These are phyloP conservation scores for Endoconidiophora polonica DNA, from an alignment of 2,329 filamentous ascomycete species.

Conservation along the genomic window DNA sequence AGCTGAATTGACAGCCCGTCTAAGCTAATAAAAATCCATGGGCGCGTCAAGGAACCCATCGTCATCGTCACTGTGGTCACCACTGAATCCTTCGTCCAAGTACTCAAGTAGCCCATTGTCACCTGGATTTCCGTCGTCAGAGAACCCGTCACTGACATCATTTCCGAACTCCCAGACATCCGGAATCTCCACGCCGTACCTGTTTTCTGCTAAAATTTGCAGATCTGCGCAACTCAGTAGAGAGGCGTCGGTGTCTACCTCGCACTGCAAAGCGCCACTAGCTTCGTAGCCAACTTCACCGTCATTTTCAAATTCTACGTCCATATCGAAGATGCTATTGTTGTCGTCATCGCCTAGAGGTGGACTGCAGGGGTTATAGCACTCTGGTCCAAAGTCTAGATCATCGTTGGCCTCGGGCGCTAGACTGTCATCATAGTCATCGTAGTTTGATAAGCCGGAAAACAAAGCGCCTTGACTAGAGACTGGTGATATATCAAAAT, in stretches of 20 bases:
- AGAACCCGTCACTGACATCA: background rate
- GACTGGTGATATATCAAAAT: background rate
- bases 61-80: no score
- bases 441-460: slow-evolving; percentile 3
- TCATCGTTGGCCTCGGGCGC: slow-evolving; percentile 5
- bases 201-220: slow-evolving; percentile 3
- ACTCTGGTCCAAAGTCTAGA: slow-evolving; percentile 1
- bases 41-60: no score
- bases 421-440: background rate
- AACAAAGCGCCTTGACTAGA: background rate
- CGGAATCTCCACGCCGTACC: background rate
- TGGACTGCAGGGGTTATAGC: background rate
- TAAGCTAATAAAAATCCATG: no score
- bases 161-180: slow-evolving; percentile 5
- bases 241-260: no score
- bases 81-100: no score
- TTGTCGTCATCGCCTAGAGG: background rate
- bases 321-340: slow-evolving; percentile 6
- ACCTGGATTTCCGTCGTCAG: no score
- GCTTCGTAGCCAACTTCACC: background rate
- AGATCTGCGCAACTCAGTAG: background rate
- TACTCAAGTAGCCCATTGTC: no score
- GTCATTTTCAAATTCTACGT: slow-evolving; percentile 6
- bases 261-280: no score
- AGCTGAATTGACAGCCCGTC: no score